These are phyloP conservation scores for Lentinula lateritia DNA, from an alignment of 768 basidiomycete genomes.

Conservation along the genomic window DNA sequence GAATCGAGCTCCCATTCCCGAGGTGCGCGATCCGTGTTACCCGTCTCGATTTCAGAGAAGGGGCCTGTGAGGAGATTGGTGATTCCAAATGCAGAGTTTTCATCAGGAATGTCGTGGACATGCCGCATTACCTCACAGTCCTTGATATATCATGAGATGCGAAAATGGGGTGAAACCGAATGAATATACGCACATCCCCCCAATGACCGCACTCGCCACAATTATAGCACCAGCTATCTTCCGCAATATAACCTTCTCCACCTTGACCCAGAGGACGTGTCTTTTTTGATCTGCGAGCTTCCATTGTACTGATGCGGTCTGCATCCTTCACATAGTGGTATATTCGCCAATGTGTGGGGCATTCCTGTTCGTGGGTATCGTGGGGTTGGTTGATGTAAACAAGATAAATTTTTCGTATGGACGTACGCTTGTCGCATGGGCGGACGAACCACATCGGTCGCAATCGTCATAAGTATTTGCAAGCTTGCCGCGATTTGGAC, in stretches of 20 bases:
- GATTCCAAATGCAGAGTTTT: constrained; percentile 63
- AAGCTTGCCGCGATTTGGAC: constrained; percentile 51
- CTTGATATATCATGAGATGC: constrained; percentile 26
- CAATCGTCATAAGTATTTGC: constrained; percentile 40
- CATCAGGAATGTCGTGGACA: constrained; percentile 34
- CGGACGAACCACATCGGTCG: constrained; percentile 61
- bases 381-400: background rate
- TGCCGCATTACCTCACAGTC: constrained; percentile 51
- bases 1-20: constrained; percentile 39
- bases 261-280: constrained; percentile 54
- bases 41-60: constrained; percentile 45
- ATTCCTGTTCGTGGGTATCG: constrained; percentile 47
- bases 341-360: constrained; percentile 76
- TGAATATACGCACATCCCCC: constrained; percentile 59
- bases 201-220: constrained; percentile 71
- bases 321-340: constrained; percentile 65
- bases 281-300: constrained; percentile 43
- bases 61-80: constrained; percentile 61
- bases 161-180: background rate
- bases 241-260: constrained; percentile 73
- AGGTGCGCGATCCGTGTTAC: constrained; percentile 25
- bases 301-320: constrained; percentile 40
- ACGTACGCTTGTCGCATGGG: constrained; percentile 57
- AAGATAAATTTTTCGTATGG: background rate
- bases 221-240: constrained; percentile 78